phyloP scores from a whole-genome alignment of 257 asterid genomes.

The Solanum raphanifolium region DNA sequence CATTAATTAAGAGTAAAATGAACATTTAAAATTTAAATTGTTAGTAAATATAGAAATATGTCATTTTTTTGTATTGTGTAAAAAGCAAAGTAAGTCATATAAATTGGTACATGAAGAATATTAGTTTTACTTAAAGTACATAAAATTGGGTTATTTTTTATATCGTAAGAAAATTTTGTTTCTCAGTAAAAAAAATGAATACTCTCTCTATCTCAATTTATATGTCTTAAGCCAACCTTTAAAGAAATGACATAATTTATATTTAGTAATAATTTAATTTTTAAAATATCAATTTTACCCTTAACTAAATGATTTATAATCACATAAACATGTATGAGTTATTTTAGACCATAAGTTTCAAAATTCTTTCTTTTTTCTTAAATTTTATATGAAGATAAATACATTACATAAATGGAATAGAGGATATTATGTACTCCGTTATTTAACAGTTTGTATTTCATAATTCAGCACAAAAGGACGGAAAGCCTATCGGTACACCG shows the following conservation, averaged over 20 bases:
- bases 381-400: too few relatives aligned
- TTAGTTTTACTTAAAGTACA: too few relatives aligned
- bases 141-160: background rate
- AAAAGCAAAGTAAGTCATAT: too few relatives aligned
- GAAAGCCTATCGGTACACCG: slow-evolving; percentile 9
- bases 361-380: too few relatives aligned
- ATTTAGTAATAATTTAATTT: too few relatives aligned
- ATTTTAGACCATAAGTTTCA: background rate
- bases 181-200: background rate
- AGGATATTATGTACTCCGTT: background rate
- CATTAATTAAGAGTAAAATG: too few relatives aligned
- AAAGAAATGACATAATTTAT: background rate
- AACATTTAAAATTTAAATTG: too few relatives aligned
- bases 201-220: background rate
- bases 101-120: too few relatives aligned
- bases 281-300: too few relatives aligned
- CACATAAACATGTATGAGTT: too few relatives aligned
- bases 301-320: background rate
- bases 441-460: background rate
- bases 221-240: background rate
- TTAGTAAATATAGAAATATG: too few relatives aligned
- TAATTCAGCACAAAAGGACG: slow-evolving; percentile 11
- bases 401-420: background rate
- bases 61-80: too few relatives aligned
- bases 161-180: background rate